A percentile compares a stretch with the other conserved stretches of the same genome.
phyloP scores from a whole-genome alignment of 768 basidiomycete genomes.

The Boletus rubescentipes region DNA sequence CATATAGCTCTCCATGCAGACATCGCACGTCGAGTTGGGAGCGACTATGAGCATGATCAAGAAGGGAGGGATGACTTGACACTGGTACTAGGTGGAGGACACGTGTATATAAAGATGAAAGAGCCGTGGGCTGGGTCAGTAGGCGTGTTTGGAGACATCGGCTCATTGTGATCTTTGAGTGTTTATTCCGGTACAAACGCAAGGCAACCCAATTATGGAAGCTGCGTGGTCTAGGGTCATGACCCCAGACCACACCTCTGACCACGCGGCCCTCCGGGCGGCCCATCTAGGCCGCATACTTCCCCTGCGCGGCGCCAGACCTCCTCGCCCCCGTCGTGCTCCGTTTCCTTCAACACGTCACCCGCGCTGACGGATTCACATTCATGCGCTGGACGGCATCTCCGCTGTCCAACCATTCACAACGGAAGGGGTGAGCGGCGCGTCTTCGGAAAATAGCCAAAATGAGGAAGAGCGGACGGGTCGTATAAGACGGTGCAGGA shows the following conservation, averaged over 20 bases:
- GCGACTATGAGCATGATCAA: constrained; percentile 10
- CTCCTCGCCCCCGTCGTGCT: constrained; percentile 76
- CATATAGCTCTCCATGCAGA: constrained; percentile 11
- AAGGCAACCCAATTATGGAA: not conserved
- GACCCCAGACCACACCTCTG: too few species aligned
- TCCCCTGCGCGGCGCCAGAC: too few species aligned
- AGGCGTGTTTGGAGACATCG: not conserved
- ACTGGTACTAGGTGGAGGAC: too few species aligned
- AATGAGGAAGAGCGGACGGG: constrained; percentile 78
- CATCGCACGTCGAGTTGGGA: constrained; percentile 14
- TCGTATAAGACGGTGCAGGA: constrained; percentile 77
- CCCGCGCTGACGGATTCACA: constrained; percentile 85
- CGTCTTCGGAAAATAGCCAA: constrained; percentile 41
- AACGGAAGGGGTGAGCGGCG: constrained; percentile 49
- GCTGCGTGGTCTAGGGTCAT: too few species aligned
- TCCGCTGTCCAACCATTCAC: constrained; percentile 74
- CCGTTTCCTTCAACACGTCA: constrained; percentile 81
- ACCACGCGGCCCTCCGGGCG: too few species aligned
- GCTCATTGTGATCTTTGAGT: not conserved
- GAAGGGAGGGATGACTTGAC: too few species aligned
- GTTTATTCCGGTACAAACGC: not conserved
- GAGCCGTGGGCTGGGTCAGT: not conserved
- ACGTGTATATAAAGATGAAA: not conserved
- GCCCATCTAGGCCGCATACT: too few species aligned
- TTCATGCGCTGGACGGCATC: constrained; percentile 89